Percentiles rank a stretch among this genome's conserved stretches.
phyloP scores from a whole-genome alignment of 805 yeast species.

The Cyberlindnera mrakii region DNA sequence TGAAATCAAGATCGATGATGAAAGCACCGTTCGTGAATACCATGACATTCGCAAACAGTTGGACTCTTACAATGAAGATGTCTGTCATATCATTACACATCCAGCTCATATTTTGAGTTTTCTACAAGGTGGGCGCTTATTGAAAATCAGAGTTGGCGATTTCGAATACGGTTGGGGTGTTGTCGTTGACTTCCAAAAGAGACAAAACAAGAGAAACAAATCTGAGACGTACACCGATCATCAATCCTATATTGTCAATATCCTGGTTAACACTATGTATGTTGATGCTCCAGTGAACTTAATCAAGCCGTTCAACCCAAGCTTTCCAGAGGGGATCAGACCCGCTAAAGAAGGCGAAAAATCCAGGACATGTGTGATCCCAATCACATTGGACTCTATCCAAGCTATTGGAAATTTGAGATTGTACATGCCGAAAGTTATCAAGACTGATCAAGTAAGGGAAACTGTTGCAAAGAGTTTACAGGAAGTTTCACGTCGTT shows the following conservation, averaged over 20 bases:
- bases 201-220: conserved; percentile 57
- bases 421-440: conserved; percentile 69
- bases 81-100: conserved; percentile 78
- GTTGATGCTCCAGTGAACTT: conserved; percentile 80
- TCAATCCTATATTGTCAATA: conserved; percentile 84
- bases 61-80: conserved; percentile 64
- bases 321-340: conserved; percentile 81
- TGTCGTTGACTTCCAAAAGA: conserved; percentile 69
- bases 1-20: conserved; percentile 61
- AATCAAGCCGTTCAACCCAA: conserved; percentile 70
- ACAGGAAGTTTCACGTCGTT: conserved; percentile 72
- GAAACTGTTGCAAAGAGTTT: conserved; percentile 63
- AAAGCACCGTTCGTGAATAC: conserved; percentile 67
- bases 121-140: conserved; percentile 82
- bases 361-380: conserved; percentile 69
- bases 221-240: conserved; percentile 66
- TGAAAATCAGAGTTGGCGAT: conserved; percentile 53
- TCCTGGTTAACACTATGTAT: conserved; percentile 71
- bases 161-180: conserved; percentile 95
- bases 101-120: conserved; percentile 83
- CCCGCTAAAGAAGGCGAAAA: conserved; percentile 74
- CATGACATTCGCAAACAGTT: conserved; percentile 76
- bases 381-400: conserved; percentile 77
- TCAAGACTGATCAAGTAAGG: conserved; percentile 57
- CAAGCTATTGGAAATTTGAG: conserved; percentile 73